Evolutionary conservation across 176 grass and related monocot species (phyloP).

Genomic region (Ampelocalamus luodianensis): DNA sequence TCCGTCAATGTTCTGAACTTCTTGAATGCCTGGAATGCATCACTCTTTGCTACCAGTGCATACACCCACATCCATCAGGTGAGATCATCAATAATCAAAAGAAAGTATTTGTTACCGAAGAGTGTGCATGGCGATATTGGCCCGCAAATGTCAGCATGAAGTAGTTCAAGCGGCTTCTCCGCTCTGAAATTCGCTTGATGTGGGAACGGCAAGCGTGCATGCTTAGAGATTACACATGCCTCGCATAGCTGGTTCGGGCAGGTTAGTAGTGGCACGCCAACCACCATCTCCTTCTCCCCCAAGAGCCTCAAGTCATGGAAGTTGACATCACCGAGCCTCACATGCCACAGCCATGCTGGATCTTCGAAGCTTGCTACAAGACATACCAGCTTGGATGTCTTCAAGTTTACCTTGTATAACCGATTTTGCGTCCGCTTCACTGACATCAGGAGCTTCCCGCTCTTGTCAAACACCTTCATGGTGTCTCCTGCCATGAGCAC

Average conservation of each 20-base stretch:
- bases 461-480: too few species aligned
- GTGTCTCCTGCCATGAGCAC: too few species aligned
- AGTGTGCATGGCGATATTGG: background rate
- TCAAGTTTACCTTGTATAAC: too few species aligned
- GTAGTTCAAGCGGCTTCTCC: background rate
- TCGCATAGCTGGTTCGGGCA: background rate
- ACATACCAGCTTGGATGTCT: too few species aligned
- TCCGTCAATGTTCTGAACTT: too few species aligned
- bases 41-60: background rate
- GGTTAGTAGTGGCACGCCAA: background rate
- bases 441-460: too few species aligned
- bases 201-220: background rate
- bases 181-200: background rate
- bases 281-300: background rate
- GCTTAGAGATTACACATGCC: background rate
- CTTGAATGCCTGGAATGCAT: background rate
- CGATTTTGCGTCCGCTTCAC: too few species aligned
- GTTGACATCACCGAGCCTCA: background rate
- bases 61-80: background rate
- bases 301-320: background rate
- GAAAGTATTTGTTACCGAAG: background rate
- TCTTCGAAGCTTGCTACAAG: background rate
- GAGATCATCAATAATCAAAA: background rate
- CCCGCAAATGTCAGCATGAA: background rate
- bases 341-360: too few species aligned